Base-by-base conservation (phyloP, 176 grass and related monocot species). In the Musa troglodytarum region DNA sequence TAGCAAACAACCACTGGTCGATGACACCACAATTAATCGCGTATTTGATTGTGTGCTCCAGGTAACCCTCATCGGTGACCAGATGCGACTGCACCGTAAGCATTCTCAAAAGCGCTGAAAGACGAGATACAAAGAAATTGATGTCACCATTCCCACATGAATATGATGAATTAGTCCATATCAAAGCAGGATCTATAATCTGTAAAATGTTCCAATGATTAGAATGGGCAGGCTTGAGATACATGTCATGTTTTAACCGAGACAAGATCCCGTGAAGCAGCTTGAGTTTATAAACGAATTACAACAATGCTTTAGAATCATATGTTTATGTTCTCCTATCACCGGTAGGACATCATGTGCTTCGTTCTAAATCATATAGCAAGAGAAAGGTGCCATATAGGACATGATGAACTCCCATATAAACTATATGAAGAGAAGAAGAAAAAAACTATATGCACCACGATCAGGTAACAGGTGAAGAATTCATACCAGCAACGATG, bases 91-190 rank as follows among this genome's bases (percentile, higher is more conserved):
- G 84, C 28, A 85, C 61, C 68, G 81, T 69, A 29, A 96, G 49
- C 82, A 89, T 92, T 61, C 79, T 92, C 82, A 92, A 87, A 11
- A 96, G 81, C 25, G 89, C 92, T 96, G 86, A 65, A 85, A 79
- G 81, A 58, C 34, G 11, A 79, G 12, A 78, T 2, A 11, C 23
- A 26, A 13, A 73, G 29, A 29, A 22, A 21, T 8, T 11, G 2
- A 43, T 1, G 10, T 69, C 49, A 29, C 11, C 17, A 6, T 50
- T 26, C 13, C 17, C 9, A 23, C n/a, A 77, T 28, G 20, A 50
- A 65, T 17, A 14, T 7, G 3, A 65, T 23, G 10, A 77, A 11
- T 6, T 16, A 52, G n/a, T 8, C 11, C 5, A 52, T 51, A 70
- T 1, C 9, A 11, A 50, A 7, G 8, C 52, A 21, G 16, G 34